Percentiles rank a stretch among this genome's conserved stretches.
These are phyloP conservation scores for Gastrolobium bilobum DNA, from an alignment of 306 rosid genomes.

Conservation along the genomic window DNA sequence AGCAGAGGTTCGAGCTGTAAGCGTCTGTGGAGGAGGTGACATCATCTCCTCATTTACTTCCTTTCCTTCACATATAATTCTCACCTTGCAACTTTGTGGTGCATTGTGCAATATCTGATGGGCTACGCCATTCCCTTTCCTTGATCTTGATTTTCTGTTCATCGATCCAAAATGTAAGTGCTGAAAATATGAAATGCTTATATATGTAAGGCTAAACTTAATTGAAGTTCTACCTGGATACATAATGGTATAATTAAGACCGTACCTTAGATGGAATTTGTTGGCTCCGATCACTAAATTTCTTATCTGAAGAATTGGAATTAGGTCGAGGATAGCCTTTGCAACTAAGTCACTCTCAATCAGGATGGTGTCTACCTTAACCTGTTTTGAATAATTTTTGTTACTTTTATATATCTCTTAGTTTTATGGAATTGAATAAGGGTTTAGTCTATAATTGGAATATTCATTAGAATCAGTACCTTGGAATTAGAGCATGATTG, in stretches of 20 bases:
- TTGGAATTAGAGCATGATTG: slow-evolving; percentile 64
- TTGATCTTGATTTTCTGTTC: slow-evolving; percentile 71
- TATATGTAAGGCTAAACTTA: neutral
- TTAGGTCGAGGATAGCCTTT: slow-evolving; percentile 70
- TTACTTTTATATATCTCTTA: neutral
- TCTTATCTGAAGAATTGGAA: slow-evolving; percentile 67
- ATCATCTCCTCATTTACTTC: slow-evolving; percentile 50
- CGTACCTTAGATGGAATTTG: slow-evolving; percentile 67
- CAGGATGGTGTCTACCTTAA: slow-evolving; percentile 70
- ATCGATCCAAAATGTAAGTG: slow-evolving; percentile 10
- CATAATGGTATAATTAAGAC: neutral
- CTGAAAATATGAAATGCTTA: neutral
- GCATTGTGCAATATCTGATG: slow-evolving; percentile 66
- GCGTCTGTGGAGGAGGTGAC: slow-evolving; percentile 3
- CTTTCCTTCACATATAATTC: slow-evolving; percentile 75
- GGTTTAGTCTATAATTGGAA: neutral
- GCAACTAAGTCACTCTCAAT: slow-evolving; percentile 75
- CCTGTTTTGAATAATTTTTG: slow-evolving; percentile 51
- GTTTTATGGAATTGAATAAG: neutral
- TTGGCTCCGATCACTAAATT: slow-evolving; percentile 71
- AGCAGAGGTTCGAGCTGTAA: slow-evolving; percentile 40
- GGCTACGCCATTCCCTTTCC: slow-evolving; percentile 68
- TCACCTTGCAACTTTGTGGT: slow-evolving; percentile 68
- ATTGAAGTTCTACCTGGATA: neutral
- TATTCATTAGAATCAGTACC: slow-evolving; percentile 47